A percentile compares a stretch with the other conserved stretches of the same genome.
Evolutionary conservation across 1,284 basidiomycete species (phyloP).

Genomic region (Ustilago nuda): DNA sequence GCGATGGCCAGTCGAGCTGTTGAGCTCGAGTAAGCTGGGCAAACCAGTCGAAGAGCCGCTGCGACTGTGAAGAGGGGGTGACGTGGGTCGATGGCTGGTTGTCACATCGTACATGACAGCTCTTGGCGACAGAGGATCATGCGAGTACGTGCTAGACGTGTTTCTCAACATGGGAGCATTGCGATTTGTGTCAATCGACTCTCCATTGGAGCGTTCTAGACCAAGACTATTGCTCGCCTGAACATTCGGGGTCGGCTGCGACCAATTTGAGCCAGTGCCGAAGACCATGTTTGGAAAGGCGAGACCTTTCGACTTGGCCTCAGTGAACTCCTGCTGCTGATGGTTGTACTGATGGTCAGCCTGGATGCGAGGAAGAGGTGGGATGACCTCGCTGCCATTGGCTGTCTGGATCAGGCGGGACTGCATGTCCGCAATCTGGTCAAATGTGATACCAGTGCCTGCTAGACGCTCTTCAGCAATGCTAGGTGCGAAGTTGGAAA

Average conservation of each 20-base stretch:
- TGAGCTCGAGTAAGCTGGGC: conserved; percentile 55
- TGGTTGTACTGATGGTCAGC: conserved; percentile 9
- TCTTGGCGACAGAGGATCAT: conserved; percentile 33
- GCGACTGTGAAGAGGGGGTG: conserved; percentile 49
- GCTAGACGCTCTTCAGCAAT: conserved; percentile 42
- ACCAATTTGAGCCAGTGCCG: conserved; percentile 19
- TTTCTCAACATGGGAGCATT: conserved; percentile 12
- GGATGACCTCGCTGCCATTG: conserved; percentile 10
- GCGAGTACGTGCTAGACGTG: conserved; percentile 21
- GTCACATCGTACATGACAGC: conserved; percentile 66
- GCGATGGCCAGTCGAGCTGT: conserved; percentile 17
- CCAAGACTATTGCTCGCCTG: neutral
- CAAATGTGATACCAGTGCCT: conserved; percentile 51
- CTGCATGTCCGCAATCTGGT: conserved; percentile 57
- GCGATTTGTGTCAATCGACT: neutral
- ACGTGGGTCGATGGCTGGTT: conserved; percentile 60
- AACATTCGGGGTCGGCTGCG: conserved; percentile 3
- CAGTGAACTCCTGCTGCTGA: conserved; percentile 24
- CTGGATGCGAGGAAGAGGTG: conserved; percentile 26
- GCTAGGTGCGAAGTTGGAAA: conserved; percentile 35
- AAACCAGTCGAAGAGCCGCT: conserved; percentile 44
- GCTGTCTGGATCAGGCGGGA: conserved; percentile 52
- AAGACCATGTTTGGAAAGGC: conserved; percentile 38
- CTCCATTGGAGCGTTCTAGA: neutral
- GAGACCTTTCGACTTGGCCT: conserved; percentile 43